phyloP scores from a whole-genome alignment of 1,284 basidiomycete genomes.

The Tilletia indica region DNA sequence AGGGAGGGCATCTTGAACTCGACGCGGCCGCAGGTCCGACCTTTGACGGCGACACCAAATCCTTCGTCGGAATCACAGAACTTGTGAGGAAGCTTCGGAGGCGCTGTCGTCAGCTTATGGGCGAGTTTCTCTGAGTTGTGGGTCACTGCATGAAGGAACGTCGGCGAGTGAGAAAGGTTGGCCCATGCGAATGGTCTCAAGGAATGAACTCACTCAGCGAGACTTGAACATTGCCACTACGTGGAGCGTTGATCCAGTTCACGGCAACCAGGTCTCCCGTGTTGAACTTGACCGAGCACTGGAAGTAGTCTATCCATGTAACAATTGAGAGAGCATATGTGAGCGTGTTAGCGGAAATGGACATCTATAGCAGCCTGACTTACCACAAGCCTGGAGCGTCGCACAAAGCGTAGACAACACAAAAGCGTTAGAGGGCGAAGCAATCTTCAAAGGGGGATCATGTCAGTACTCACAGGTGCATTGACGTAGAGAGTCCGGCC shows the following conservation, averaged over 20 bases:
- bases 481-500: conserved; percentile 1
- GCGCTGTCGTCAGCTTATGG: neutral
- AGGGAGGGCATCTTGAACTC: conserved; percentile 15
- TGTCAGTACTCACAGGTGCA: neutral
- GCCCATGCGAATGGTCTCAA: too few species aligned
- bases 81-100: neutral
- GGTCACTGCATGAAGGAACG: neutral
- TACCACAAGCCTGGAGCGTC: too few species aligned
- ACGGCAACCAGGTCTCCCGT: conserved; percentile 9
- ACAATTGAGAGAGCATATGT: too few species aligned
- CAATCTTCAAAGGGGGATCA: too few species aligned
- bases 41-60: neutral
- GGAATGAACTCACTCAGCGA: neutral
- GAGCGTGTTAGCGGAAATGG: too few species aligned
- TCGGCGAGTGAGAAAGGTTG: too few species aligned
- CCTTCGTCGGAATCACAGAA: neutral
- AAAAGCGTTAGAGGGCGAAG: neutral
- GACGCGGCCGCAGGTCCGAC: conserved; percentile 10
- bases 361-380: too few species aligned
- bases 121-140: neutral
- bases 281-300: neutral
- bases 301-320: neutral
- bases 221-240: conserved; percentile 9
- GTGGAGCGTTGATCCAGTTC: conserved; percentile 10
- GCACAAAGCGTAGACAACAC: neutral